Evolutionary conservation across 169 alveolate species (phyloP).

Genomic region (Cryptosporidium meleagridis): DNA sequence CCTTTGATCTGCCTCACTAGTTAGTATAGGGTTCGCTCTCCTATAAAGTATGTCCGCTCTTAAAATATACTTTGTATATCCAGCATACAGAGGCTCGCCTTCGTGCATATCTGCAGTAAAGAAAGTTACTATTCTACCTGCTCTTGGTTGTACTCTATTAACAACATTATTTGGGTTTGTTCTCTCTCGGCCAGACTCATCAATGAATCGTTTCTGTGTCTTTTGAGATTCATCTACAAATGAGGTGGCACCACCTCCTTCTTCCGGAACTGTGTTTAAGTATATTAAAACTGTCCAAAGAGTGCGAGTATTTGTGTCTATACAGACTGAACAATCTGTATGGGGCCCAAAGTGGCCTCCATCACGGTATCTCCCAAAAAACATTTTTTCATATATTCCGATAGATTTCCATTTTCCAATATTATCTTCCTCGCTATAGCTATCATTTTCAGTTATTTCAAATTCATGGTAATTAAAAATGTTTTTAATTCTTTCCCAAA

Average conservation of each 20-base stretch:
- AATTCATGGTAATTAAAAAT: slow-evolving; percentile 20
- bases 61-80: slow-evolving; percentile 77
- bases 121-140: slow-evolving; percentile 41
- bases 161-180: slow-evolving; percentile 25
- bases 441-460: slow-evolving; percentile 29
- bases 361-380: slow-evolving; percentile 76
- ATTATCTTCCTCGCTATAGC: slow-evolving; percentile 40
- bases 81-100: slow-evolving; percentile 74
- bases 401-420: slow-evolving; percentile 55
- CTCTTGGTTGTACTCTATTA: slow-evolving; percentile 55
- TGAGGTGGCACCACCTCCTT: slow-evolving; percentile 63
- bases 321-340: slow-evolving; percentile 79
- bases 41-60: slow-evolving; percentile 79
- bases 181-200: slow-evolving; percentile 56
- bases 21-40: slow-evolving; percentile 62
- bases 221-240: slow-evolving; percentile 28
- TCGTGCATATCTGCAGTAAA: slow-evolving; percentile 79
- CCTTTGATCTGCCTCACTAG: slow-evolving; percentile 30
- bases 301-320: slow-evolving; percentile 79
- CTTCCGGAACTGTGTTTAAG: slow-evolving; percentile 72
- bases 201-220: slow-evolving; percentile 15
- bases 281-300: slow-evolving; percentile 78
- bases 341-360: slow-evolving; percentile 84
- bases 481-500: slow-evolving; percentile 55
- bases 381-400: slow-evolving; percentile 49